Base-by-base conservation (phyloP, 1,139 yeast genomes). In the Protomyces macrosporus region DNA sequence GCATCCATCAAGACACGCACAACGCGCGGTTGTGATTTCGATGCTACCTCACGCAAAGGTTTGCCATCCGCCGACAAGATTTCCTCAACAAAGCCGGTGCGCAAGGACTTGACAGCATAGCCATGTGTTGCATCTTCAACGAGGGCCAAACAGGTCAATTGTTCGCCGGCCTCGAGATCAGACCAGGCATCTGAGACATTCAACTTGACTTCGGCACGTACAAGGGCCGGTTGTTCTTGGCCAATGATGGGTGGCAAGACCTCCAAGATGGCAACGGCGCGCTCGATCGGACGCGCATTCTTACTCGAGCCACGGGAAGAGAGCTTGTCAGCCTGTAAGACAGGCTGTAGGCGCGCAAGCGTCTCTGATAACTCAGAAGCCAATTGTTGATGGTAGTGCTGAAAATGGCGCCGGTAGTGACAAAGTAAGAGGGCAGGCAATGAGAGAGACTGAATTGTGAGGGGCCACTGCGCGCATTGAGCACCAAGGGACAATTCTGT, bases 161-260 rank as follows among this genome's bases (percentile, higher is more conserved):
- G 66, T 42, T 75, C 78, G 4, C 75, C 77, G 0, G 63, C 63
- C 7, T 62, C 50, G 35, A 76, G 53, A 0, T 67, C 39, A 32
- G 72, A 74, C 80, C 80, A 77, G 32, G 74, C 77, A 7, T 67
- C 65, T 10, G 69, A 69, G 6, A 74, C 65, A n/a, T 73, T 72
- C 3, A 76, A n/a, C 9, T 64, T 64, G 3, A 73, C 64, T 42
- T 70, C 74, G 3, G 71, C 70, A 30, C 67, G 67, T 2, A 70
- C 72, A 39, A 56, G 64, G 1, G 69, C 64, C 6, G 75, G 73
- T 4, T 45, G 52, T 23, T 61, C 55, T 45, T 67, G 65, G 10
- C 74, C 72, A 33, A 72, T 68, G 12, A 55, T 60, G 4, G 76
- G 71, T 6, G 73, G 72, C 1, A 71, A 67, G 3, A 70, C 69